Evolutionary conservation across 148 eudicot species (phyloP).

Genomic region (Rhododendron ovatum): DNA sequence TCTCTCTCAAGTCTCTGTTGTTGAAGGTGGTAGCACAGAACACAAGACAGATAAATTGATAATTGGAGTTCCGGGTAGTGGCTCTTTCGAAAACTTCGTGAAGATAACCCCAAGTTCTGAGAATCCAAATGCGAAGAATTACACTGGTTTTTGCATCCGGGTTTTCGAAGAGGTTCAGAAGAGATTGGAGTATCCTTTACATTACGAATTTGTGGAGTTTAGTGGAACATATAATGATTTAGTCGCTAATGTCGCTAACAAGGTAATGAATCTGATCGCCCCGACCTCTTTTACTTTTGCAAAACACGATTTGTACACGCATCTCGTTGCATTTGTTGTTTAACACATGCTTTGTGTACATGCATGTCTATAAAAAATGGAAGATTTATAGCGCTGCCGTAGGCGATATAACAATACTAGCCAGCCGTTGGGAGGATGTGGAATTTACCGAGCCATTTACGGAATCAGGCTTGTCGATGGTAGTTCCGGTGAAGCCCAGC

Average conservation of each 20-base stretch:
- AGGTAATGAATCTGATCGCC: not conserved
- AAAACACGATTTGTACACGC: too few relatives aligned
- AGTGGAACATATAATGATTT: conserved; percentile 6
- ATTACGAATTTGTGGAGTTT: not conserved
- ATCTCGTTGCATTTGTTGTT: too few relatives aligned
- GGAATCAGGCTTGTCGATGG: conserved; percentile 26
- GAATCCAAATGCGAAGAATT: not conserved
- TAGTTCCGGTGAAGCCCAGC: conserved; percentile 17
- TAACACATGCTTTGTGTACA: too few relatives aligned
- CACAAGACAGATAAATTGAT: not conserved
- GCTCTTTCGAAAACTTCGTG: not conserved
- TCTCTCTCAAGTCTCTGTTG: not conserved
- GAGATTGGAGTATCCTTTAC: not conserved
- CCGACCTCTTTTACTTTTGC: too few relatives aligned
- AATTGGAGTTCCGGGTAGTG: not conserved
- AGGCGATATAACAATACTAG: conserved; percentile 36
- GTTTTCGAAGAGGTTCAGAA: not conserved
- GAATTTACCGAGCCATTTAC: conserved; percentile 30
- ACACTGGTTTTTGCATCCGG: conserved; percentile 11
- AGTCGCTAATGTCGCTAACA: conserved; percentile 6
- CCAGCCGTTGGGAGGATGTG: conserved; percentile 16
- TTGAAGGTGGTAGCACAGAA: not conserved
- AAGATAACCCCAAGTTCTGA: not conserved
- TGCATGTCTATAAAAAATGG: too few relatives aligned
- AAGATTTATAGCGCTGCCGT: conserved; percentile 31